phyloP scores from a whole-genome alignment of 1,139 yeast genomes.

The Kodamaea fungicola region DNA sequence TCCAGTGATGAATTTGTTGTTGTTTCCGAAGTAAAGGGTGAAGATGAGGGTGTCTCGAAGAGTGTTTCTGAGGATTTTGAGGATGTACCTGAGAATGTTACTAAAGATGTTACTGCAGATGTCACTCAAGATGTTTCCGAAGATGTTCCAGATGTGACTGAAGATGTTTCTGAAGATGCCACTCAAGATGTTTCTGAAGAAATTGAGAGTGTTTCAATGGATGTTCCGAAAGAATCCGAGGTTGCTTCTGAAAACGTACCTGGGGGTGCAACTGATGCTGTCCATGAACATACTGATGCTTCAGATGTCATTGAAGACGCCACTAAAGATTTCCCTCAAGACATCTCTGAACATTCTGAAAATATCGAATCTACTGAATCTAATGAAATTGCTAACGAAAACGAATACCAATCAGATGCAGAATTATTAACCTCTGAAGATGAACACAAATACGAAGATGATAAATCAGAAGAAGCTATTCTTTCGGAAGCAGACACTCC shows the following conservation, averaged over 20 bases:
- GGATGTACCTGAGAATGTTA: background rate
- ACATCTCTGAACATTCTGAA: no score
- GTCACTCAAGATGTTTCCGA: background rate
- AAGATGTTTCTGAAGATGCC: background rate
- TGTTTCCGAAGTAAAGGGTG: background rate
- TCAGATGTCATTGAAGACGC: no score
- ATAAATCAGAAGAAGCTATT: conserved; percentile 2
- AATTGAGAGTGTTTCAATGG: no score
- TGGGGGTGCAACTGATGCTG: no score
- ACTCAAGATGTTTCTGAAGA: no score
- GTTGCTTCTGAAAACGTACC: no score
- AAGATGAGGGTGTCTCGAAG: background rate
- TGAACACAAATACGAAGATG: no score
- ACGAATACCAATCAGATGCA: conserved; percentile 9
- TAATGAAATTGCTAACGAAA: no score
- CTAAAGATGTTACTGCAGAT: background rate
- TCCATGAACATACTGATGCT: no score
- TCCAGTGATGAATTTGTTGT: background rate
- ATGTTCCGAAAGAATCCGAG: no score
- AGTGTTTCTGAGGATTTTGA: background rate
- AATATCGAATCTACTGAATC: no score
- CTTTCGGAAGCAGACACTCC: conserved; percentile 23
- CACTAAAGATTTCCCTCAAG: no score
- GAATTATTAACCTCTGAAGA: conserved; percentile 22
- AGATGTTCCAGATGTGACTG: background rate